These are phyloP conservation scores for Grosmannia penicillata DNA, from an alignment of 2,329 filamentous ascomycete species.

Conservation along the genomic window DNA sequence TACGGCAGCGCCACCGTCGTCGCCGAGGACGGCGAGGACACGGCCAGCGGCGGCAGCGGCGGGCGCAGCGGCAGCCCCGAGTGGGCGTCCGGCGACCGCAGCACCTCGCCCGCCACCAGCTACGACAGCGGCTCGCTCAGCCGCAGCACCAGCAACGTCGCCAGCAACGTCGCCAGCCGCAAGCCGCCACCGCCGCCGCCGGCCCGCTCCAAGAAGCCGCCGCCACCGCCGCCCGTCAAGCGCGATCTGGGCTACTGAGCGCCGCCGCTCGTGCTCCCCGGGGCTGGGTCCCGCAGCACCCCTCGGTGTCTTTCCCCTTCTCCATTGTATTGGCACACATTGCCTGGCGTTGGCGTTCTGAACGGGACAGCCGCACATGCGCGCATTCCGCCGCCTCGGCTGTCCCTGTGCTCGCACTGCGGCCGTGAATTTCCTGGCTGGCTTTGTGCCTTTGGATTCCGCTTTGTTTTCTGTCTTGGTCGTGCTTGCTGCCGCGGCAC, in stretches of 20 bases:
- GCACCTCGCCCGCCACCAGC: slow-evolving; percentile 41
- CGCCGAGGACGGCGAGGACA: slow-evolving; percentile 32
- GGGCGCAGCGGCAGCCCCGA: slow-evolving; percentile 31
- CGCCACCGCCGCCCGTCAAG: slow-evolving; percentile 30
- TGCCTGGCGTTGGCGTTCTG: too few species aligned
- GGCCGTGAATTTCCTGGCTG: too few species aligned
- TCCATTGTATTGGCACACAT: too few species aligned
- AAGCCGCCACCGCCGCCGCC: slow-evolving; percentile 29
- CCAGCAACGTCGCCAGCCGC: slow-evolving; percentile 18
- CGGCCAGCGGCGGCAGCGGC: slow-evolving; percentile 22
- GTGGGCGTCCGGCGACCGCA: slow-evolving; percentile 29
- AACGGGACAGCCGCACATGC: too few species aligned
- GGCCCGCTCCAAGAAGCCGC: slow-evolving; percentile 36
- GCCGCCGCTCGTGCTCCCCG: not conserved
- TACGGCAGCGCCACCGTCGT: slow-evolving; percentile 28
- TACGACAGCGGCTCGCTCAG: slow-evolving; percentile 39
- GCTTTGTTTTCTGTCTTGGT: too few species aligned
- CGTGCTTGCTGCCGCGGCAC: too few species aligned
- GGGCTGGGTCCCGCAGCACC: not conserved
- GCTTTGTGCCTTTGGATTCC: too few species aligned
- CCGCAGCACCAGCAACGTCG: slow-evolving; percentile 25
- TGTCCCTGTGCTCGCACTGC: too few species aligned
- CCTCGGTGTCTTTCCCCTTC: not conserved
- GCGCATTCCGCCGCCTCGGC: too few species aligned
- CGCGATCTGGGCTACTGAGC: slow-evolving; percentile 2